Conservation (phyloP, 148 eudicot genomes). For the Fagopyrum esculentum region DNA sequence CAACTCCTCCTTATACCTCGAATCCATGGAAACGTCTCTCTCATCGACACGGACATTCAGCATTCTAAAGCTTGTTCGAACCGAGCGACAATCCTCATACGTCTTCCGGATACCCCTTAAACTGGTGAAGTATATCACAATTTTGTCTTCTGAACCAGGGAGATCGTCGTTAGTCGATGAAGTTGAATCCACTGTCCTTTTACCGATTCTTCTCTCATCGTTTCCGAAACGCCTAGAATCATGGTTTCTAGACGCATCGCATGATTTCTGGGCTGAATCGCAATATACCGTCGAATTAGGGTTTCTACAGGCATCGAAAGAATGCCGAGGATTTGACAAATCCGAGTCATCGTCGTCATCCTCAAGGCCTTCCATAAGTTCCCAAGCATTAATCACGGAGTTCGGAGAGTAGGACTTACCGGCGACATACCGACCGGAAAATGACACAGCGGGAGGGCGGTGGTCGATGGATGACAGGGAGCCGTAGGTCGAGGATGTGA, state of each 20-base stretch:
- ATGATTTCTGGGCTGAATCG: background rate
- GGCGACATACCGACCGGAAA: conserved; percentile 5
- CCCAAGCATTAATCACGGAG: conserved; percentile 82
- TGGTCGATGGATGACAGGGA: conserved; percentile 43
- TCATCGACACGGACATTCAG: conserved; percentile 44
- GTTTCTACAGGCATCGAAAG: conserved; percentile 16
- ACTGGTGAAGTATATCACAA: conserved; percentile 67
- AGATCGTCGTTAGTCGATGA: background rate
- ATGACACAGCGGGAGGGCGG: conserved; percentile 17
- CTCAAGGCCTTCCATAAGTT: conserved; percentile 95
- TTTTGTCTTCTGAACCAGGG: conserved; percentile 49
- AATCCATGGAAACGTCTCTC: conserved; percentile 86
- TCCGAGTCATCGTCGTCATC: conserved; percentile 35
- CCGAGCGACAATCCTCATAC: conserved; percentile 65
- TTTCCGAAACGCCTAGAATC: no score
- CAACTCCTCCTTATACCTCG: conserved; percentile 63
- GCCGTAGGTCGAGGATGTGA: conserved; percentile 79
- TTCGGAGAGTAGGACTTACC: conserved; percentile 29
- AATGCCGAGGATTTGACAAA: conserved; percentile 18
- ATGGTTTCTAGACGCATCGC: conserved; percentile 17
- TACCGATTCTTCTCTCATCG: no score
- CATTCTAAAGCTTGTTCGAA: conserved; percentile 42
- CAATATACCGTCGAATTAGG: conserved; percentile 15
- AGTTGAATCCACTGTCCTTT: background rate
- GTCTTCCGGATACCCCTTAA: conserved; percentile 68